Conservation (phyloP, 495 filamentous ascomycete species). For the Trichocladium uniseriatum region DNA sequence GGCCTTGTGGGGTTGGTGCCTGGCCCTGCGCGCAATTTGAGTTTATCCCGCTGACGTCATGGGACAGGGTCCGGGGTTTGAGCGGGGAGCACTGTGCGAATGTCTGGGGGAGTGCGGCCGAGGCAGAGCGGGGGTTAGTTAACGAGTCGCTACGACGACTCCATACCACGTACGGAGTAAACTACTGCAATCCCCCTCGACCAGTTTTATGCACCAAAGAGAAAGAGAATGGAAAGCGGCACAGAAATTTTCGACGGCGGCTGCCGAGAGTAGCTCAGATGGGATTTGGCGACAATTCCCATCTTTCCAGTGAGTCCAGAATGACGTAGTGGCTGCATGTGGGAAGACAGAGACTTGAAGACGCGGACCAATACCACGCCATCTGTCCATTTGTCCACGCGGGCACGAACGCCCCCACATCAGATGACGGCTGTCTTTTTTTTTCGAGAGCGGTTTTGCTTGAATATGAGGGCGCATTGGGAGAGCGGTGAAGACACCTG, state of each 20-base stretch:
- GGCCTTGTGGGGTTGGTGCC: no score
- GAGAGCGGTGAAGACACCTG: conserved; percentile 5
- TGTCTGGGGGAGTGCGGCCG: no score
- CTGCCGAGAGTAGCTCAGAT: not conserved
- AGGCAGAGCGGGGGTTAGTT: no score
- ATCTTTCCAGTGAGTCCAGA: not conserved
- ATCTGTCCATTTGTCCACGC: not conserved
- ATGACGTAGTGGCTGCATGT: conserved; percentile 3
- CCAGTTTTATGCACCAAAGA: not conserved
- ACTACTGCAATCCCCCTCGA: no score
- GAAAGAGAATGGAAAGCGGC: not conserved
- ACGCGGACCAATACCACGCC: not conserved
- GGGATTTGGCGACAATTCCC: conserved; percentile 4
- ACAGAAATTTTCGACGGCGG: no score
- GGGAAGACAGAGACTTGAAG: no score
- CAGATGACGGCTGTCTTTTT: not conserved
- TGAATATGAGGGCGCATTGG: not conserved
- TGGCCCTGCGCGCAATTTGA: not conserved
- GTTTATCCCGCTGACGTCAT: not conserved
- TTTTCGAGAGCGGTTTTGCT: not conserved
- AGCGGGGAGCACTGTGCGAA: not conserved
- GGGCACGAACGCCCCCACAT: not conserved
- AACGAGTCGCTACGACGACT: no score
- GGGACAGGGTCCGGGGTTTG: not conserved
- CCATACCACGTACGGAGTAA: no score